Conservation (phyloP, 2,329 filamentous ascomycete genomes). For the Fusarium sp. region DNA sequence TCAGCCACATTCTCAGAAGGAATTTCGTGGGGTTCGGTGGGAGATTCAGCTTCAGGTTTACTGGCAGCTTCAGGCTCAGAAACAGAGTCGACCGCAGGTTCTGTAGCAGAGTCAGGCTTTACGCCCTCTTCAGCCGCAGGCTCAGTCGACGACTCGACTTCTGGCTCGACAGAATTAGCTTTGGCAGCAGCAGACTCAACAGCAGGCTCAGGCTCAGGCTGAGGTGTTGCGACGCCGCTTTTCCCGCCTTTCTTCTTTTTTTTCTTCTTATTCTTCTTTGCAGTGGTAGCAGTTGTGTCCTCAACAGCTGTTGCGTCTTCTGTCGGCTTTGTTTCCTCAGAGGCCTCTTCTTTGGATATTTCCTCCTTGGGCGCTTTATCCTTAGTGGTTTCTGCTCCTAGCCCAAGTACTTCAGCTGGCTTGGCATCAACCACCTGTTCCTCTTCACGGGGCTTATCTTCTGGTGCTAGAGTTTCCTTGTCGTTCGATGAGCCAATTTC, state of each 20-base stretch:
- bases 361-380: slow-evolving; percentile 1
- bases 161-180: not conserved
- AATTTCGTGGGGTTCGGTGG: not conserved
- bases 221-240: slow-evolving; percentile 2
- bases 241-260: slow-evolving; percentile 20
- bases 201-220: not conserved
- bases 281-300: not conserved
- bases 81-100: not conserved
- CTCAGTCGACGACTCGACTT: not conserved
- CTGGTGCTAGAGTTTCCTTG: not conserved
- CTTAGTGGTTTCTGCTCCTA: not conserved
- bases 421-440: slow-evolving; percentile 4
- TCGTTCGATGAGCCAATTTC: not conserved
- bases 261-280: slow-evolving; percentile 25
- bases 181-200: not conserved
- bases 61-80: not conserved
- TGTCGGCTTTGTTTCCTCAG: not conserved
- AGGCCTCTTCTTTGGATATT: slow-evolving; percentile 5
- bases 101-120: not conserved
- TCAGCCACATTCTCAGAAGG: slow-evolving; percentile 1
- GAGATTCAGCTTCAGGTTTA: not conserved
- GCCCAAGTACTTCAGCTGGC: not conserved
- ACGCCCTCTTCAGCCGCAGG: not conserved
- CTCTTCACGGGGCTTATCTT: slow-evolving; percentile 3
- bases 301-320: slow-evolving; percentile 9